Conservation (phyloP, 176 grass and related monocot genomes). For the Triticum urartu region DNA sequence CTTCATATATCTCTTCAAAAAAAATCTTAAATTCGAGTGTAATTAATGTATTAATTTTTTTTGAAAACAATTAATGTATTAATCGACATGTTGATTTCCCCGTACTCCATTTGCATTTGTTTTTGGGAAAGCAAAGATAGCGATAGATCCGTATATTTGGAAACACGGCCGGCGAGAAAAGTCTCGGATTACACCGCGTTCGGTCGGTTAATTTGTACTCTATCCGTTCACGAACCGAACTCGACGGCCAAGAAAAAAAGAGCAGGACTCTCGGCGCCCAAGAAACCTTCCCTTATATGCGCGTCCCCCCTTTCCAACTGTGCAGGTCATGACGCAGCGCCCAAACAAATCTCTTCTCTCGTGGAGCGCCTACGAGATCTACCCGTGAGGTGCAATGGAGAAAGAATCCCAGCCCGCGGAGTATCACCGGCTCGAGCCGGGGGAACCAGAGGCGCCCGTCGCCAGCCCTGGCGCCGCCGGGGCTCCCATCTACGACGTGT, state of each 20-base stretch:
- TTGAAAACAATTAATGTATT: too few species aligned
- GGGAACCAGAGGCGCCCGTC: too few species aligned
- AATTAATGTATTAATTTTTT: too few species aligned
- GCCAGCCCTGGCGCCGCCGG: neutral
- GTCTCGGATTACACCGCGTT: too few species aligned
- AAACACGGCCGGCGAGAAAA: too few species aligned
- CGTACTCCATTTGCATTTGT: neutral
- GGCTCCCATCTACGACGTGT: neutral
- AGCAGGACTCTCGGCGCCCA: neutral
- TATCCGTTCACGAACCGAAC: neutral
- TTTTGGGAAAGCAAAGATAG: neutral
- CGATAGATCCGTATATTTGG: neutral
- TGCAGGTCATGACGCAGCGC: neutral
- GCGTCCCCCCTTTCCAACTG: neutral
- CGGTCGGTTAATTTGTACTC: too few species aligned
- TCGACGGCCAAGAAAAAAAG: neutral
- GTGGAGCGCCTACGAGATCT: neutral
- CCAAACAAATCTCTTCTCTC: neutral
- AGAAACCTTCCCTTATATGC: constrained; percentile 2
- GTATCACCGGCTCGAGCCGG: neutral
- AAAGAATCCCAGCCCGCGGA: neutral
- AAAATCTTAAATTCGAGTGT: too few species aligned
- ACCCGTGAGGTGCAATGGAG: neutral
- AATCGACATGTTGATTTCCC: neutral
- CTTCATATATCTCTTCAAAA: too few species aligned